Conservation (phyloP, 257 asterid species). For the Anisodus acutangulus region DNA sequence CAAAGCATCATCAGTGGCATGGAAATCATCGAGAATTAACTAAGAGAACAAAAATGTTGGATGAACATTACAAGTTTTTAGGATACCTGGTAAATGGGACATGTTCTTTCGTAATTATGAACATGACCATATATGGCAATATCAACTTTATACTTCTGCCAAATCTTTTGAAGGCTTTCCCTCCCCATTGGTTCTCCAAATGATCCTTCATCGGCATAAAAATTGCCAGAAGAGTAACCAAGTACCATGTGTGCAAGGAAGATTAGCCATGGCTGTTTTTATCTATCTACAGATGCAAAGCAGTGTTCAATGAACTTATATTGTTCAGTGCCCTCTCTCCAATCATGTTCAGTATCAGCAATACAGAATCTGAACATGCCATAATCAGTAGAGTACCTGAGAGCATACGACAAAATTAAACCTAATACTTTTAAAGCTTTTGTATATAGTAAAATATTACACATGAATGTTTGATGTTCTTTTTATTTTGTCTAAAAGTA, state of each 20-base stretch:
- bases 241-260: constrained; percentile 81
- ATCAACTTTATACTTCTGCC: constrained; percentile 91
- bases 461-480: background rate
- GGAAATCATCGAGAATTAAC: background rate
- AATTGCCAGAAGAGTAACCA: constrained; percentile 66
- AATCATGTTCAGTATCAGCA: constrained; percentile 85
- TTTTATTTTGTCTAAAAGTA: background rate
- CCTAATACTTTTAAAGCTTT: constrained; percentile 10
- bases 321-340: constrained; percentile 91
- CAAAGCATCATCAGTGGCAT: background rate
- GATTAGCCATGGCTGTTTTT: constrained; percentile 83
- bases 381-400: constrained; percentile 82
- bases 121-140: constrained; percentile 77
- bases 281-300: constrained; percentile 72
- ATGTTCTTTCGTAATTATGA: constrained; percentile 77
- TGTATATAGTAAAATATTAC: background rate
- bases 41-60: background rate
- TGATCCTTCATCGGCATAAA: constrained; percentile 61
- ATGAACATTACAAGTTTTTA: background rate
- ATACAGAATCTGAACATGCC: constrained; percentile 92
- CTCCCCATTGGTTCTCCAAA: constrained; percentile 94
- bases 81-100: constrained; percentile 78
- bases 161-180: constrained; percentile 74
- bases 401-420: background rate
- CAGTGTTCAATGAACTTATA: constrained; percentile 79